A percentile compares a stretch with the other conserved stretches of the same genome.
phyloP scores from a whole-genome alignment of 768 basidiomycete genomes.

The Boletus fagicola region DNA sequence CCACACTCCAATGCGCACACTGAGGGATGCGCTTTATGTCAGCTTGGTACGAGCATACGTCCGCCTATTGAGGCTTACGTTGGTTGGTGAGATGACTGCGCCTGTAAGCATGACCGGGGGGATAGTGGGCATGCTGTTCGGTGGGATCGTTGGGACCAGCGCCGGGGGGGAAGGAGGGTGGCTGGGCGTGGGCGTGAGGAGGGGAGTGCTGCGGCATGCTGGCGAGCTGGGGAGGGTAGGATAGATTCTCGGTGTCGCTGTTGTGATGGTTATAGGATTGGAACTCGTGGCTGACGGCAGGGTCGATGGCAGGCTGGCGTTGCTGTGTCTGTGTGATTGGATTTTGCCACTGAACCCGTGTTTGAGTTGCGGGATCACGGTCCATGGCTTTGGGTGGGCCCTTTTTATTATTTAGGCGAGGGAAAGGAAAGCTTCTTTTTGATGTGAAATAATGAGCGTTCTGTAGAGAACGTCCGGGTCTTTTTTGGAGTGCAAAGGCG shows the following conservation, averaged over 20 bases:
- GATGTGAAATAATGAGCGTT: conserved; percentile 34
- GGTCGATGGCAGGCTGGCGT: conserved; percentile 33
- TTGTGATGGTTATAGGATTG: conserved; percentile 32
- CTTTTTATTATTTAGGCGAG: conserved; percentile 39
- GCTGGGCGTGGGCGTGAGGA: conserved; percentile 34
- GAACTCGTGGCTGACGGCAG: conserved; percentile 36
- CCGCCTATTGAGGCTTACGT: too few relatives aligned
- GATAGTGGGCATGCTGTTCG: conserved; percentile 36
- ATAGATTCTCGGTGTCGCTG: conserved; percentile 22
- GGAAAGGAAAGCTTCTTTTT: conserved; percentile 35
- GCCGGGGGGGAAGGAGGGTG: conserved; percentile 36
- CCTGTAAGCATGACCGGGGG: conserved; percentile 34
- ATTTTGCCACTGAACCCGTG: conserved; percentile 36
- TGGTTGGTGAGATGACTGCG: conserved; percentile 19
- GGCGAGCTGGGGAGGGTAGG: conserved; percentile 29
- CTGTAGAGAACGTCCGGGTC: conserved; percentile 26
- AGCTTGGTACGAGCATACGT: too few relatives aligned
- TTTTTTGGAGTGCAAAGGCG: conserved; percentile 16
- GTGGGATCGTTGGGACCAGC: conserved; percentile 36
- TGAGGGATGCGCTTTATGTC: too few relatives aligned
- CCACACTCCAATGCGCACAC: too few relatives aligned
- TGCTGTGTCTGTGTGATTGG: conserved; percentile 35
- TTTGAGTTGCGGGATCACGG: conserved; percentile 33
- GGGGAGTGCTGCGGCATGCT: conserved; percentile 33
- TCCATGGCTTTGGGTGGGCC: conserved; percentile 33